Evolutionary conservation across 2,329 filamentous ascomycete species (phyloP), one percentile per base, ranked within the genome.

Genomic region (Alternaria sp.): DNA sequence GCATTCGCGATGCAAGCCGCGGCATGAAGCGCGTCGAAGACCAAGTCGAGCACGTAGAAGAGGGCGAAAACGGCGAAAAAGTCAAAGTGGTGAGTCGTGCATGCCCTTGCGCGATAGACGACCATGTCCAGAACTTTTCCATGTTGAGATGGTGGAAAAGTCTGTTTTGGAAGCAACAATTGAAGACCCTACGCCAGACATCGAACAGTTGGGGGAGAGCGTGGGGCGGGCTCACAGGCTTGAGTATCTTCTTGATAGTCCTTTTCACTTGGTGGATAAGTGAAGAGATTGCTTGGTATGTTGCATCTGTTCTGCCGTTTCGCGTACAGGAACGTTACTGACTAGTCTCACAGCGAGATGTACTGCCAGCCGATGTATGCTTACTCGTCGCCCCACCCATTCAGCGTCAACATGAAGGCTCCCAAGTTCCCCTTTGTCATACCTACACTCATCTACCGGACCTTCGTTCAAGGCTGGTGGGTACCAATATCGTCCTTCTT

Each of bases 381-480:
- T 5, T 68, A 77, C 12, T 79, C 71, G 8, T 87, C 87, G 25
- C 68, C 67, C 67, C 75, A 81, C 37, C 84, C 83, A 21, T 86
- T 84, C 63, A 85, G 84, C 57, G 78, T 87, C 33, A 79, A 83
- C 46, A 82, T 82, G 20, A 79, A 87, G 64, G 85, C 85, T 10
- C 87, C 87, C 0, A 71, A 79, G 21, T 86, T 84, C 55, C 87
- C 87, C 0, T 87, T 84, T 63, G 86, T 87, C 6, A 80, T 87
- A 6, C 85, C 86, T 4, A 88, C 86, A 4, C 81, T 89, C 71
- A 61, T 87, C 4, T 86, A 81, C 50, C 75, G 82, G 20, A 78
- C 77, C 6, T 71, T 82, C 6, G 63, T 79, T 28, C 72, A 70
- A 30, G 60, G 61, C 5, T 75, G 81, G 55, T 81, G 79, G 77